Conservation (phyloP, 441 rosid species). For the Eutrema salsugineum region DNA sequence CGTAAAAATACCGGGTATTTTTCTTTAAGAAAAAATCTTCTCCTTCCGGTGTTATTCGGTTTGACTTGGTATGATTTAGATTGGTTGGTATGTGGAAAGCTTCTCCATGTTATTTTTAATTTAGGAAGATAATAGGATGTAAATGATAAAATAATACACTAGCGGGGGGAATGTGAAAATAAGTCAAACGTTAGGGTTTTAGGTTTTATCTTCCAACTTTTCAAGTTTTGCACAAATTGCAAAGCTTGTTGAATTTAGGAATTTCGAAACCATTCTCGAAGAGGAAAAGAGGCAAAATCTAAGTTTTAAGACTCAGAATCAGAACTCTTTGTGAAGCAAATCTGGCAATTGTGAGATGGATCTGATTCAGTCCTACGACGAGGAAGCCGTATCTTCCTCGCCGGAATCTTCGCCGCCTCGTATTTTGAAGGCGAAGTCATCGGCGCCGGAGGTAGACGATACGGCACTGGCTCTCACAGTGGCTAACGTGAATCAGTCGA, state of each 20-base stretch:
- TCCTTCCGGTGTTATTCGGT: not conserved
- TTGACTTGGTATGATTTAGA: not conserved
- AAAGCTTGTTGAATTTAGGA: not conserved
- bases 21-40: no score
- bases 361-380: slow-evolving; percentile 34
- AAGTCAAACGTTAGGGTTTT: not conserved
- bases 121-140: not conserved
- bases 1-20: no score
- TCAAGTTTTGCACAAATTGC: not conserved
- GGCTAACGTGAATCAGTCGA: slow-evolving; percentile 54
- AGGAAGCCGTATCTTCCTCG: slow-evolving; percentile 37
- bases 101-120: no score
- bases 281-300: slow-evolving; percentile 2
- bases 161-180: not conserved
- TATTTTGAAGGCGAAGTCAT: slow-evolving; percentile 67
- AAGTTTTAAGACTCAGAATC: not conserved
- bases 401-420: slow-evolving; percentile 90
- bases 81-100: not conserved
- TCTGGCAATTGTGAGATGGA: slow-evolving; percentile 23
- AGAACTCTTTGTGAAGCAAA: not conserved
- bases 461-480: slow-evolving; percentile 81
- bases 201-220: not conserved
- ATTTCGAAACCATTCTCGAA: not conserved
- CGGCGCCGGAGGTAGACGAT: slow-evolving; percentile 90
- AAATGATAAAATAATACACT: not conserved